Conservation (phyloP, 805 yeast genomes). For the Candida methanosorbosa region DNA sequence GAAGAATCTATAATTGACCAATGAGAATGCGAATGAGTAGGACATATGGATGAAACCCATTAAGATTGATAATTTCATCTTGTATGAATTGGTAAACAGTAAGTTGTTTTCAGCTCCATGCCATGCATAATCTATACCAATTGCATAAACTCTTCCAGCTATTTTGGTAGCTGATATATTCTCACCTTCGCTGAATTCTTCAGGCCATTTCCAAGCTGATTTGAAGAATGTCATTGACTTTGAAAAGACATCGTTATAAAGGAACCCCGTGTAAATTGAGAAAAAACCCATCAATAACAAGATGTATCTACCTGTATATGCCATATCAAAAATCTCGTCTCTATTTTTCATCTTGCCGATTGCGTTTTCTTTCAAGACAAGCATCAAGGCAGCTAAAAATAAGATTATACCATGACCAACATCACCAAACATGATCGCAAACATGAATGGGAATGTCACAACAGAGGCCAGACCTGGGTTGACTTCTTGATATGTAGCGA, state of each 20-base stretch:
- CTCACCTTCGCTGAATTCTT: conserved; percentile 39
- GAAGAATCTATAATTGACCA: conserved; percentile 53
- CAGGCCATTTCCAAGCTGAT: conserved; percentile 67
- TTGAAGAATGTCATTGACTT: conserved; percentile 58
- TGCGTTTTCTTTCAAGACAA: conserved; percentile 47
- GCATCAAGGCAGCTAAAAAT: conserved; percentile 41
- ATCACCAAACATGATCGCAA: conserved; percentile 81
- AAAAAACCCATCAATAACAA: conserved; percentile 62
- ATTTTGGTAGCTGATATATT: conserved; percentile 36
- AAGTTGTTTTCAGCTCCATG: conserved; percentile 72
- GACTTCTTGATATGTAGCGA: conserved; percentile 67
- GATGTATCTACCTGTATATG: conserved; percentile 62
- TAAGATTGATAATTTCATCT: conserved; percentile 67
- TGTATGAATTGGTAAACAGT: conserved; percentile 63
- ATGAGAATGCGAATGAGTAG: conserved; percentile 59
- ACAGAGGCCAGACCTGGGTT: conserved; percentile 71
- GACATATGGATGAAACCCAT: conserved; percentile 75
- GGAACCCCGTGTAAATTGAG: conserved; percentile 66
- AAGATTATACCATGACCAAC: conserved; percentile 69
- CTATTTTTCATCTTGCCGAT: conserved; percentile 45
- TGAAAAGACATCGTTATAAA: conserved; percentile 67
- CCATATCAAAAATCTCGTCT: conserved; percentile 75
- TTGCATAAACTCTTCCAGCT: conserved; percentile 47
- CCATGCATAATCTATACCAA: conserved; percentile 70
- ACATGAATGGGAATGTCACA: conserved; percentile 74